Evolutionary conservation across 2,329 filamentous ascomycete species (phyloP).

Genomic region (Mycosphaerella sp.): DNA sequence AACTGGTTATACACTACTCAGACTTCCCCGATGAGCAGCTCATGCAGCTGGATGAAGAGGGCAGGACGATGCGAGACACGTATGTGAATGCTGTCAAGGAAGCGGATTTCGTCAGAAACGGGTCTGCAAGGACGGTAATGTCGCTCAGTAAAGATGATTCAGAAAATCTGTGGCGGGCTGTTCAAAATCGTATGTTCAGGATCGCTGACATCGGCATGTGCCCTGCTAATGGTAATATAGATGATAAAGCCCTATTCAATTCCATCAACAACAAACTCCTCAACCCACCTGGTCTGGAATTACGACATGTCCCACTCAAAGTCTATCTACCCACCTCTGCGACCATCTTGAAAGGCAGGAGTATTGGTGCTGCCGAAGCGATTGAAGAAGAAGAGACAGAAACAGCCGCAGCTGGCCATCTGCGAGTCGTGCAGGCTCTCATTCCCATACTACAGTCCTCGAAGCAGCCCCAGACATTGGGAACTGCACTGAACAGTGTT

Average conservation of each 20-base stretch:
- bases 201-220: neutral
- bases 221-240: constrained; percentile 36
- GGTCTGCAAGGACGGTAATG: constrained; percentile 86
- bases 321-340: constrained; percentile 65
- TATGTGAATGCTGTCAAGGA: constrained; percentile 67
- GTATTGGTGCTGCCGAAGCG: constrained; percentile 21
- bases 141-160: constrained; percentile 77
- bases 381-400: constrained; percentile 26
- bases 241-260: constrained; percentile 66
- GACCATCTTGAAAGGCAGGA: constrained; percentile 30
- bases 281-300: constrained; percentile 60
- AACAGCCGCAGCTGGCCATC: constrained; percentile 32
- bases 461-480: constrained; percentile 61
- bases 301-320: constrained; percentile 79
- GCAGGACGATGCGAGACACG: constrained; percentile 54
- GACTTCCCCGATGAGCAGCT: constrained; percentile 54
- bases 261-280: constrained; percentile 71
- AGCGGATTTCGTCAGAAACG: constrained; percentile 81
- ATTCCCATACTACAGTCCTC: constrained; percentile 47
- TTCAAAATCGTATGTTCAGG: constrained; percentile 57
- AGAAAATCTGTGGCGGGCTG: constrained; percentile 72
- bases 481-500: constrained; percentile 66
- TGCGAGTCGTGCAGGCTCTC: constrained; percentile 62
- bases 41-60: constrained; percentile 49
- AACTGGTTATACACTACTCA: constrained; percentile 55